Evolutionary conservation across 2,329 filamentous ascomycete genomes (phyloP), one percentile per base, ranked within the genome.

Genomic region (Trichophaea hybrida): DNA sequence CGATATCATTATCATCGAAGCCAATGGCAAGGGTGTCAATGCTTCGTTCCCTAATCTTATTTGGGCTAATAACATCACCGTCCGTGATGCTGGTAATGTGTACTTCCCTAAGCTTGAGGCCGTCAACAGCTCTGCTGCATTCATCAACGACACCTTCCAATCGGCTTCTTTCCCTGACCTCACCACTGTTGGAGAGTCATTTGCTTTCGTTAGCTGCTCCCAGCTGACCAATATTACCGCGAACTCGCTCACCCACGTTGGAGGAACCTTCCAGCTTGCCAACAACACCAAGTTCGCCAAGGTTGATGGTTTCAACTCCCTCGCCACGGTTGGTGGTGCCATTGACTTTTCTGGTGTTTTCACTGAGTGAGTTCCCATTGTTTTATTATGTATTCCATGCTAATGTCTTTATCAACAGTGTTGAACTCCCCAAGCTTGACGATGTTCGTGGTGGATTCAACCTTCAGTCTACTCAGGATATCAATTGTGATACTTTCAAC

Each of bases 311-410:
- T 86, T 97, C 74, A 78, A 79, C 63, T 71, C 76, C 65, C 80
- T 98, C 33, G 71, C 80, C 70, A 80, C 76, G 58, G 81, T 96
- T 61, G 80, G 77, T 65, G 91, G 90, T 75, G 88, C 88, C 69
- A 78, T 97, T 70, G 84, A 88, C 72, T 81, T 95, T 72, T 83
- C 83, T 69, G 93, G 93, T 69, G 85, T 82, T 76, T 94, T 96
- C 74, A 79, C 82, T 64, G 77, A 80, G 88, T 94, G 79, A 77
- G 87, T 80, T 15, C 10, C 55, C 12, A 1, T 10, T 1, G 6
- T 53, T 4, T 35, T 13, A 1, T 3, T 6, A 43, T 43, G 38
- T 43, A 43, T 24, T 24, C 24, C 24, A 24, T 3, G 24, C 38
- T 43, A 43, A 55, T 38, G 60, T 72, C 75, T 68, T 76, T 69